Evolutionary conservation across 352 stramenopile species (phyloP), one percentile per base, ranked within the genome.

Genomic region (Phytopythium boreale): DNA sequence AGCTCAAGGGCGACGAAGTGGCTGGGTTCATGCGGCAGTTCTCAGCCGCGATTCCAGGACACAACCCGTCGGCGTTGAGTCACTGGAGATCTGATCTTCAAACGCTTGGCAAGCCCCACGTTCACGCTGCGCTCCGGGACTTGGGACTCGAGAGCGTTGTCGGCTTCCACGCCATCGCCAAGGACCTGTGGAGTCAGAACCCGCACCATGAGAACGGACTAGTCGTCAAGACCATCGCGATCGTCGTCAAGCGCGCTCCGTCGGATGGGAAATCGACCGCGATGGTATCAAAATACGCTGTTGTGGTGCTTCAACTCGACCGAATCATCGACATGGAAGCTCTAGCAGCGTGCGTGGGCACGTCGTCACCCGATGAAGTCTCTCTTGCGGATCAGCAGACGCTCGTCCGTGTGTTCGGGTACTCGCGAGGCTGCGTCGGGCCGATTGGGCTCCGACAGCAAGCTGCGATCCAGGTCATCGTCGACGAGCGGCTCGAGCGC

Each of bases 191-290:
- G 72, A 4, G 43, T 53, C 10, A 47, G 17, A 66, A 59, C 19
- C 55, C 58, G 19, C 46, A 51, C 5, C 56, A 61, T 2, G 62
- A 70, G 1, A 50, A 61, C 20, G 74, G 80, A 5, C 24, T 83
- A 29, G 49, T 92, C 2, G 79, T 90, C 50, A 92, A 90, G 62
- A 92, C 75, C 4, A 88, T 92, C 59, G 83, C 83, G 7, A 44
- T 89, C 2, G 26, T 78, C 11, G 41, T 84, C 26, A 69, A 50
- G 29, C 26, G 56, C 19, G 62, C 62, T 1, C 10, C 39, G 37
- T 29, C 41, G 24, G 37, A 61, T 15, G 10, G 52, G 12, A 41
- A 59, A 29, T 22, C 34, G 20, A 22, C 44, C 50, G 2, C 61
- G 55, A 29, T 50, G 47, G 2, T 8, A 2, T 20, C 59, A 27